Conservation (phyloP, 2,329 filamentous ascomycete genomes). For the Alternaria sp. region DNA sequence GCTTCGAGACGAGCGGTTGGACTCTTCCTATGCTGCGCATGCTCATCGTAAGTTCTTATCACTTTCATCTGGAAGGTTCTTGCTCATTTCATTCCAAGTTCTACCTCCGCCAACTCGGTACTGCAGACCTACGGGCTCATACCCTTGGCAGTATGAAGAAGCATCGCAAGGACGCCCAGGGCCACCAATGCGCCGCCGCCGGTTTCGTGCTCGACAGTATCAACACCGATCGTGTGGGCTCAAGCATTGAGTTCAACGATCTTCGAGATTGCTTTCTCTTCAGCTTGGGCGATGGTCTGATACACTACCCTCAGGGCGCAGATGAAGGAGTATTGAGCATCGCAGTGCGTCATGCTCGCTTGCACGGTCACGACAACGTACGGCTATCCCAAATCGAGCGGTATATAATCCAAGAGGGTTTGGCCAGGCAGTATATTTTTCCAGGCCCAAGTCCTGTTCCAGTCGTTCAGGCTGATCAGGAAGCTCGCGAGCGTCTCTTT, state of each 20-base stretch:
- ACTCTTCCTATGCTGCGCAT: not conserved
- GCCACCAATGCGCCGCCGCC: not conserved
- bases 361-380: not conserved
- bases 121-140: not conserved
- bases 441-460: not conserved
- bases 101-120: not conserved
- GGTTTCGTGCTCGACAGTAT: not conserved
- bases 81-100: not conserved
- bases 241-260: not conserved
- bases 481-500: not conserved
- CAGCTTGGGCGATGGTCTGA: slow-evolving; percentile 1
- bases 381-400: slow-evolving; percentile 4
- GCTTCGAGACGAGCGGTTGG: not conserved
- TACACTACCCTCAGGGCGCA: slow-evolving; percentile 2
- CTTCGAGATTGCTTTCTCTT: slow-evolving; percentile 4
- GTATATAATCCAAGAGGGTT: not conserved
- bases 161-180: not conserved
- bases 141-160: slow-evolving; percentile 5
- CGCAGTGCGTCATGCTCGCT: not conserved
- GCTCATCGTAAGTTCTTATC: not conserved
- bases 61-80: not conserved
- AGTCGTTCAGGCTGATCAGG: not conserved
- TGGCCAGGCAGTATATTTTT: not conserved
- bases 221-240: not conserved
- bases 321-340: not conserved